Percentiles rank a stretch among this genome's conserved stretches.
Conservation (phyloP, 2,329 filamentous ascomycete genomes). For the Neurospora crassa region DNA sequence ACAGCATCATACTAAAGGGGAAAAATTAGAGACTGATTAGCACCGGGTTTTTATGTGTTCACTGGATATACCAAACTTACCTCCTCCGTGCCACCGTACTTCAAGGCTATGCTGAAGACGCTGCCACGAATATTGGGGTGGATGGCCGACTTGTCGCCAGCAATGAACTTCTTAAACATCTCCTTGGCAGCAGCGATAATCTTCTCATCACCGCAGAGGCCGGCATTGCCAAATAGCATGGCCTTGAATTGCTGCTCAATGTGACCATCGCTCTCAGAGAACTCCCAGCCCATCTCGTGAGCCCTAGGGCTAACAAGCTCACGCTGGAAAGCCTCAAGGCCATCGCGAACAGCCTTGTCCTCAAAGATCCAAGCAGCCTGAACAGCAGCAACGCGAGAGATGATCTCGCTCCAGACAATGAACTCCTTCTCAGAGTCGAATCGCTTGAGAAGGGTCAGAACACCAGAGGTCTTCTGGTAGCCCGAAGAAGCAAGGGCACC, state of each 20-base stretch:
- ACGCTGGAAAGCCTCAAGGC: conserved; percentile 74
- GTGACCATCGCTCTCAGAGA: conserved; percentile 76
- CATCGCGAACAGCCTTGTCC: conserved; percentile 60
- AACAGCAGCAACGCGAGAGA: conserved; percentile 67
- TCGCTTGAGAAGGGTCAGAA: conserved; percentile 75
- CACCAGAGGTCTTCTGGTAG: conserved; percentile 86
- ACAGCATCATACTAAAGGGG: conserved; percentile 59
- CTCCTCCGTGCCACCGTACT: conserved; percentile 77
- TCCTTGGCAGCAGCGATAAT: conserved; percentile 75
- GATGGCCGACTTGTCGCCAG: conserved; percentile 69
- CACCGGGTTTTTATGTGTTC: conserved; percentile 7
- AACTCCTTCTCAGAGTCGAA: conserved; percentile 82
- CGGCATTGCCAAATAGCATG: conserved; percentile 78
- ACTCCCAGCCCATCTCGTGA: conserved; percentile 81
- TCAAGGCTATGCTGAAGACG: conserved; percentile 76
- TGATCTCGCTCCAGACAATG: conserved; percentile 91
- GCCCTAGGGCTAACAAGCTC: conserved; percentile 69
- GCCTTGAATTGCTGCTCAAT: conserved; percentile 92
- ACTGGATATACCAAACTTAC: conserved; percentile 29
- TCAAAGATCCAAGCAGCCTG: conserved; percentile 86
- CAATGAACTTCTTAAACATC: conserved; percentile 80
- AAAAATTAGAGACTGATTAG: conserved; percentile 7
- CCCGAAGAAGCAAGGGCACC: conserved; percentile 82
- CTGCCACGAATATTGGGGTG: conserved; percentile 85
- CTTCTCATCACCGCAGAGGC: conserved; percentile 67